Base-by-base conservation (phyloP, 306 rosid genomes). In the Trichosanthes truncata region DNA sequence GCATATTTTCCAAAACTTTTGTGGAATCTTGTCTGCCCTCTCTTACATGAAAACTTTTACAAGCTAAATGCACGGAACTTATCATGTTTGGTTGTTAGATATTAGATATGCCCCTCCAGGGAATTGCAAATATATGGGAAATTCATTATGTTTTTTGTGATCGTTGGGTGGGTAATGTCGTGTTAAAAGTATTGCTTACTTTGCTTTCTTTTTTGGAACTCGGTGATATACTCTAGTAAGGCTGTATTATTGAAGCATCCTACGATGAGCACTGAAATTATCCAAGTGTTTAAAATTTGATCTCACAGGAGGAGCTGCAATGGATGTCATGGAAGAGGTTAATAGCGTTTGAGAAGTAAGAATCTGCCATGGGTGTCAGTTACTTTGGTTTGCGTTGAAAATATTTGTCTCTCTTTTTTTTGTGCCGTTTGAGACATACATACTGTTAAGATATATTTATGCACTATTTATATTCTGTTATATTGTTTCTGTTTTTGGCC, bases 331-430 rank as follows among this genome's bases (percentile, higher is more conserved):
- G 97, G 97, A 92, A 88, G 84, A 91, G 86, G 81, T 85, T 94
- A 80, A 74, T 94, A 81, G 87, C 93, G 79, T 94, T 94, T 80
- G 98, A 92, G 84, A 94, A 90, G 98, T 94, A 86, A 91, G 97
- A 78, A 86, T 26, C 41, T 72, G 41, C 23, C 26, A 5, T 43
- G 1, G 55, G 20, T 46, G 77, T 48, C 29, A 17, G 57, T 72
- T 72, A 14, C 35, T 23, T 69, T 0, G 21, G 59, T 46, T 46
- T 72, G 77, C 0, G 6, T 7, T 25, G 59, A 72, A 46, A 25
- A 46, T 72, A 46, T 45, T 68, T 38, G 49, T 66, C 74, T 36
- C 49, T 36, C 17, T 3, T 18, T 66, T 36, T 4, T 66, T 18
- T 43, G 74, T 67, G 55, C 4, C 49, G 5, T 69, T 69, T 69